These are phyloP conservation scores for Trichoderma cornu-damae DNA, from an alignment of 2,329 filamentous ascomycete species.

Conservation along the genomic window DNA sequence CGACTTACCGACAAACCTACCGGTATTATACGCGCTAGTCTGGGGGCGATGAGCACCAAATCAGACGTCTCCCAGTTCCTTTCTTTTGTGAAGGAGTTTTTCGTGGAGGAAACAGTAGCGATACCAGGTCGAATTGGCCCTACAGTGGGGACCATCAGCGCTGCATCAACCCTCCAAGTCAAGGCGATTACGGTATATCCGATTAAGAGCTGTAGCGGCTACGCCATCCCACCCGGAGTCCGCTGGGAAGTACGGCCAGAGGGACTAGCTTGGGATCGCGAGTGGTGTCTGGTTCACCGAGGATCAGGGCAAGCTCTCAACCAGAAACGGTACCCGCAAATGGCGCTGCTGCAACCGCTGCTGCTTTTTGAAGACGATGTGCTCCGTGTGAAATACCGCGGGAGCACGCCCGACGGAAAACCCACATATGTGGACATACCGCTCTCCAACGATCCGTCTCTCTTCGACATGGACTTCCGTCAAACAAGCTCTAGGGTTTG, in stretches of 20 bases:
- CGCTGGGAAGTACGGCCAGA: conserved; percentile 75
- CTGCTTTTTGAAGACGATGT: conserved; percentile 66
- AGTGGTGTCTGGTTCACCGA: conserved; percentile 90
- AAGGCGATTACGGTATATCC: conserved; percentile 73
- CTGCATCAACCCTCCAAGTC: conserved; percentile 35
- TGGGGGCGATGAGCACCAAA: conserved; percentile 83
- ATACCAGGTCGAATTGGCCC: neutral
- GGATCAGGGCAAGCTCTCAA: conserved; percentile 79
- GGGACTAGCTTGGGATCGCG: conserved; percentile 88
- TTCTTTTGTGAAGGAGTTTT: conserved; percentile 67
- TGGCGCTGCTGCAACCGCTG: conserved; percentile 74
- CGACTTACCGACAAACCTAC: conserved; percentile 80
- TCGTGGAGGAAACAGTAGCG: conserved; percentile 29
- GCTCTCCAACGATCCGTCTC: conserved; percentile 60
- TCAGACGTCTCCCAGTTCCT: conserved; percentile 69
- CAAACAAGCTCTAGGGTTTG: conserved; percentile 65
- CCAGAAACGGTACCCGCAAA: conserved; percentile 81
- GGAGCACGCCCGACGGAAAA: conserved; percentile 24
- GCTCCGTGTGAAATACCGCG: conserved; percentile 55
- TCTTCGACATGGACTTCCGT: conserved; percentile 44
- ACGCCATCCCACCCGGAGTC: conserved; percentile 56
- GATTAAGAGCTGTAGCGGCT: conserved; percentile 90
- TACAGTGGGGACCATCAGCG: rapidly evolving
- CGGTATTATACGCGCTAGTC: conserved; percentile 76
- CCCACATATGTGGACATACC: conserved; percentile 49